Evolutionary conservation across 2,329 filamentous ascomycete genomes (phyloP), one percentile per base, ranked within the genome.

Genomic region (Didymella arachidicola): DNA sequence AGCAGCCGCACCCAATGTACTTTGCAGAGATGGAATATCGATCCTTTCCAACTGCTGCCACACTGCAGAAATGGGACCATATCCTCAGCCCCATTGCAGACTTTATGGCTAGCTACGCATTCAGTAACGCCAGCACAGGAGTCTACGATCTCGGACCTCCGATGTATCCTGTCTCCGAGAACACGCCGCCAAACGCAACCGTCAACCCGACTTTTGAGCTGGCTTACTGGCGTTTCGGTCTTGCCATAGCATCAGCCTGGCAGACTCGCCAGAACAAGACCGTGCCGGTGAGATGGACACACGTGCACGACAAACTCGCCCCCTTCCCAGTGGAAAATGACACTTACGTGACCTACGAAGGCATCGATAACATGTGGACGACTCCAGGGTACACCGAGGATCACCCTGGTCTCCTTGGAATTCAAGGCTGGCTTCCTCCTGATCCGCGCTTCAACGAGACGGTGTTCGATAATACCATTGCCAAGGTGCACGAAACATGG

Each of bases 171-270:
- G 80, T 82, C 5, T 81, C 82, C 1, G 86, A 88, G 65, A 88
- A 87, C 62, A 87, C 86, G 0, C 79, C 80, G 11, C 84, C 85
- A 0, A 86, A 87, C 59, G 72, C 66, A 1, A 87, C 85, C 0
- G 68, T 82, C 2, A 87, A 87, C 63, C 83, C 86, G 18, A 81
- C 84, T 0, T 88, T 87, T 55, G 86, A 88, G 73, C 74, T 80
- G 4, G 82, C 85, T 7, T 88, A 88, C 71, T 87, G 85, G 85
- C 79, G 82, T 16, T 87, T 87, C 59, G 86, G 86, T 1, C 78
- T 87, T 16, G 79, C 83, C 25, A 70, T 86, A 1, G 86, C 85
- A 3, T 75, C 78, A 2, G 64, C 72, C 10, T 88, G 86, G 85
- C 84, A 83, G 66, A 57, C 72, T 45, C 77, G 84, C 3, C 81